phyloP scores from a whole-genome alignment of 805 yeast species.

The Candida stauntonica region DNA sequence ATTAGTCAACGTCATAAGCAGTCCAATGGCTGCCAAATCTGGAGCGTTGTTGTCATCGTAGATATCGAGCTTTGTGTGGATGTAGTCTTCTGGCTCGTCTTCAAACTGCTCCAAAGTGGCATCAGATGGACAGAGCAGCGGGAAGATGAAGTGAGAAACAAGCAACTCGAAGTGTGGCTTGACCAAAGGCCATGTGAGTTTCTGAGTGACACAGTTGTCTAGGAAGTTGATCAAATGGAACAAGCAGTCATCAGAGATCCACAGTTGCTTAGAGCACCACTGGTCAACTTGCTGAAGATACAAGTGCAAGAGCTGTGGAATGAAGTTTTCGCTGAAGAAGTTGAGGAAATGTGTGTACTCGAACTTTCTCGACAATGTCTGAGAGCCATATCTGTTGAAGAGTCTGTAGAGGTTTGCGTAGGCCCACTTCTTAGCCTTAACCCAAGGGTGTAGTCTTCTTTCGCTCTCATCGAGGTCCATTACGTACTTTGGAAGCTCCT shows the following conservation, averaged over 20 bases:
- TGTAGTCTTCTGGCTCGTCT: constrained; percentile 84
- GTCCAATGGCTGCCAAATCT: constrained; percentile 73
- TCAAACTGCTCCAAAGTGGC: constrained; percentile 71
- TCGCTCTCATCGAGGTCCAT: constrained; percentile 48
- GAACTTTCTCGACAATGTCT: constrained; percentile 40
- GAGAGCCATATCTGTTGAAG: constrained; percentile 66
- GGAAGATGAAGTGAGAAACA: constrained; percentile 69
- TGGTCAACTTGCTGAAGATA: constrained; percentile 62
- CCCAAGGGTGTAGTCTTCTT: constrained; percentile 54
- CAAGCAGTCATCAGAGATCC: constrained; percentile 66
- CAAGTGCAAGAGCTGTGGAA: constrained; percentile 68
- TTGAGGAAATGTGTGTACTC: constrained; percentile 57
- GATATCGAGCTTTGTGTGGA: constrained; percentile 65
- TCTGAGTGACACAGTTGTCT: constrained; percentile 54
- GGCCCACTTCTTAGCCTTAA: constrained; percentile 84
- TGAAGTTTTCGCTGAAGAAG: constrained; percentile 50
- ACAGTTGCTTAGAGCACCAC: constrained; percentile 63
- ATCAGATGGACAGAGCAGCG: constrained; percentile 66
- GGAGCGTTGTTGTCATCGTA: constrained; percentile 62
- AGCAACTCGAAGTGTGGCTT: constrained; percentile 62
- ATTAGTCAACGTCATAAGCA: constrained; percentile 66
- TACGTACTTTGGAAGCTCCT: constrained; percentile 52
- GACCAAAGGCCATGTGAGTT: constrained; percentile 61
- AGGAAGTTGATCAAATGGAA: constrained; percentile 62
- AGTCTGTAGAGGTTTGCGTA: constrained; percentile 71